These are phyloP conservation scores for Aspergillus pseudoglaucus DNA, from an alignment of 2,329 filamentous ascomycete species.

Conservation along the genomic window DNA sequence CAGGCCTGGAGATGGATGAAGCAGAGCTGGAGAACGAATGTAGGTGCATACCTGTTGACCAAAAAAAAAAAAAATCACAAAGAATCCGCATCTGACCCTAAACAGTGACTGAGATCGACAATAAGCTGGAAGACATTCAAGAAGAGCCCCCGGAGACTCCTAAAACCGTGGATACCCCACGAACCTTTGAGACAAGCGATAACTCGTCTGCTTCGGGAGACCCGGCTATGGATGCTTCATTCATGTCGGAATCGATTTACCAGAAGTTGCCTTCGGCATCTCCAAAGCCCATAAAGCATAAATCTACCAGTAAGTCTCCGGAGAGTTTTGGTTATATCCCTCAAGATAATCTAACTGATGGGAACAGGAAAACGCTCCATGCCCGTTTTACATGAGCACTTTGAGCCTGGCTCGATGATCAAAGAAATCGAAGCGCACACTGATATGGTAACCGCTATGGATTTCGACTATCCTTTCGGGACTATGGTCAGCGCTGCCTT, in stretches of 20 bases:
- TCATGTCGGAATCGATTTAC: slow-evolving; percentile 98
- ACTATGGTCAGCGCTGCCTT: slow-evolving; percentile 87
- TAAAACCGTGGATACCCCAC: slow-evolving; percentile 27
- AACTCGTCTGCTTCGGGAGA: slow-evolving; percentile 50
- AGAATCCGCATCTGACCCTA: slow-evolving; percentile 3
- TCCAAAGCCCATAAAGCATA: slow-evolving; percentile 48
- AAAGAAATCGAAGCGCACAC: slow-evolving; percentile 82
- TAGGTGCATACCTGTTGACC: slow-evolving; percentile 39
- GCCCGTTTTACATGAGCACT: slow-evolving; percentile 92
- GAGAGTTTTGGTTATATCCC: not conserved
- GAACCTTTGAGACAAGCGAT: slow-evolving; percentile 36
- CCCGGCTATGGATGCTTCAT: slow-evolving; percentile 51
- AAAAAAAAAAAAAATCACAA: not conserved
- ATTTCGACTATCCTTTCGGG: slow-evolving; percentile 96
- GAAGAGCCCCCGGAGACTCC: slow-evolving; percentile 41
- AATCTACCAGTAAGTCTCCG: slow-evolving; percentile 31
- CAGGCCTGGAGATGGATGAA: slow-evolving; percentile 84
- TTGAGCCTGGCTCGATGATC: slow-evolving; percentile 81
- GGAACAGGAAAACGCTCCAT: slow-evolving; percentile 62
- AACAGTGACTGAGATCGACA: slow-evolving; percentile 52
- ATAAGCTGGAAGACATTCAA: slow-evolving; percentile 56
- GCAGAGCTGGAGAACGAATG: slow-evolving; percentile 80
- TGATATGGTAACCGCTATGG: slow-evolving; percentile 80
- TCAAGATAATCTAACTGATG: slow-evolving; percentile 21
- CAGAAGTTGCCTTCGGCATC: slow-evolving; percentile 72